Conservation (phyloP, 257 asterid species). For the Eucommia ulmoides region DNA sequence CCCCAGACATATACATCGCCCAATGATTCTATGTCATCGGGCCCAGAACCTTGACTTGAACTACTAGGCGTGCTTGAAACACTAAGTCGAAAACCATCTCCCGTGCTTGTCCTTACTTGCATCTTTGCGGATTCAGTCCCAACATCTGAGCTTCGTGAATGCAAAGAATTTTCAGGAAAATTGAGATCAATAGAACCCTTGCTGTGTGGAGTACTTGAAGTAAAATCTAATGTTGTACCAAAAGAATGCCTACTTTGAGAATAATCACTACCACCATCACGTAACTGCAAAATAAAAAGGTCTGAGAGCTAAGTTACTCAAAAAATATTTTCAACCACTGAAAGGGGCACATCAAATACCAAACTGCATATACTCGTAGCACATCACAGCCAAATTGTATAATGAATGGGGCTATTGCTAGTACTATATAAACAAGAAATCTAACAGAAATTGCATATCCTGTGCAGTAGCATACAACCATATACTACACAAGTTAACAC, state of each 20-base stretch:
- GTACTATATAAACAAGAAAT: too few relatives aligned
- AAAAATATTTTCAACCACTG: neutral
- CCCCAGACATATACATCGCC: constrained; percentile 99
- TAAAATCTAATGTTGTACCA: constrained; percentile 45
- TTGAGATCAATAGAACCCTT: constrained; percentile 37
- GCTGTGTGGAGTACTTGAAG: constrained; percentile 36
- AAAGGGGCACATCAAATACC: too few relatives aligned
- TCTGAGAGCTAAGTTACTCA: constrained; percentile 3
- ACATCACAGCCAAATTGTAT: too few relatives aligned
- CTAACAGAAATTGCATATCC: too few relatives aligned
- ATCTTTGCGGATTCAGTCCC: constrained; percentile 61
- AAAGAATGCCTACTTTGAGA: constrained; percentile 29
- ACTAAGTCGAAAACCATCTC: constrained; percentile 89
- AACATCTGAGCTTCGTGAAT: constrained; percentile 56
- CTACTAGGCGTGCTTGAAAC: constrained; percentile 94
- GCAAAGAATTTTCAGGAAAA: constrained; percentile 20
- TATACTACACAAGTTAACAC: too few relatives aligned
- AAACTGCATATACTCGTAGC: too few relatives aligned
- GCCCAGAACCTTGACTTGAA: constrained; percentile 82
- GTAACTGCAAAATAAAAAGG: constrained; percentile 37
- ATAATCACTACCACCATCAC: constrained; percentile 28
- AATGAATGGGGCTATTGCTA: too few relatives aligned
- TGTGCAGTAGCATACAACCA: too few relatives aligned
- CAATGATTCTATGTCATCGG: constrained; percentile 90
- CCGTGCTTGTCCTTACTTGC: constrained; percentile 77